Conservation (phyloP, 495 filamentous ascomycete species). For the Annulohypoxylon nitens region DNA sequence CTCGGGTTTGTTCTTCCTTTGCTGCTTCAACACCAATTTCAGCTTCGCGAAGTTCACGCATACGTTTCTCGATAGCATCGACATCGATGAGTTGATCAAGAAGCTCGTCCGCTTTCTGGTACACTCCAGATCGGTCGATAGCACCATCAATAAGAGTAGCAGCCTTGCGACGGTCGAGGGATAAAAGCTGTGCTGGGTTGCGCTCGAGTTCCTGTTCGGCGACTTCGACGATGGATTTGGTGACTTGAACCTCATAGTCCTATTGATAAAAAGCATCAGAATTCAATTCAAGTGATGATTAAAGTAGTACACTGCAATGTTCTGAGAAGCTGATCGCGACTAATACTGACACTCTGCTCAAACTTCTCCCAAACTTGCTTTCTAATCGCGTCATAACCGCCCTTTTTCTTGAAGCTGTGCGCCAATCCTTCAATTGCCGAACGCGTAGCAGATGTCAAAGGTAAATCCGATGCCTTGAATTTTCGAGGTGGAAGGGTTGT, state of each 20-base stretch:
- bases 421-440: constrained; percentile 81
- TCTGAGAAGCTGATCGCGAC: constrained; percentile 10
- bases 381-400: constrained; percentile 85
- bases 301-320: not conserved
- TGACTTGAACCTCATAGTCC: constrained; percentile 77
- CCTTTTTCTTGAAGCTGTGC: constrained; percentile 90
- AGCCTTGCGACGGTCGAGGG: constrained; percentile 82
- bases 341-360: constrained; percentile 73
- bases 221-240: constrained; percentile 73
- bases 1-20: constrained; percentile 73
- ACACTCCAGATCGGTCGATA: constrained; percentile 83
- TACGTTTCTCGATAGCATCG: constrained; percentile 72
- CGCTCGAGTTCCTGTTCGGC: constrained; percentile 86
- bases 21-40: constrained; percentile 84
- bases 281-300: constrained; percentile 7
- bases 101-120: constrained; percentile 76
- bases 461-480: constrained; percentile 87
- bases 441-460: constrained; percentile 77
- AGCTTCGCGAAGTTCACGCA: constrained; percentile 75
- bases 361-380: constrained; percentile 87
- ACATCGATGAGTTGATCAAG: constrained; percentile 77
- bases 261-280: constrained; percentile 50
- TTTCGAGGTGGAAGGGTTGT: constrained; percentile 68
- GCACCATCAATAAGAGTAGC: constrained; percentile 88
- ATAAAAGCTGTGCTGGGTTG: constrained; percentile 77